phyloP scores from a whole-genome alignment of 371 early-diverging fungal species.

The Actinomortierella wolfii region DNA sequence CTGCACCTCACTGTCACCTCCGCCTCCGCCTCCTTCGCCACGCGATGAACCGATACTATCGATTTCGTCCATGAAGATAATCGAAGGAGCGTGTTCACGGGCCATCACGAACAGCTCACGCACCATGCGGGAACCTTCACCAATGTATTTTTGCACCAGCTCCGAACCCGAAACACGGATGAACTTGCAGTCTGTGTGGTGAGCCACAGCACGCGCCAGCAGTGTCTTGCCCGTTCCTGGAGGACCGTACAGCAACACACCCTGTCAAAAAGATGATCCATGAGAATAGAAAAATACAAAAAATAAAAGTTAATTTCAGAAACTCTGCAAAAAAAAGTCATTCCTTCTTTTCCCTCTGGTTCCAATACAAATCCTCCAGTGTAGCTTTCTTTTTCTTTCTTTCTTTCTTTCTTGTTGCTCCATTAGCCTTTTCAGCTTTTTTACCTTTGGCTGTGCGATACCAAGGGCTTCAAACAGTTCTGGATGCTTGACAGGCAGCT shows the following conservation, averaged over 20 bases:
- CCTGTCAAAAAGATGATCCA: slow-evolving; percentile 39
- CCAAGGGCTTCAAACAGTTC: slow-evolving; percentile 99
- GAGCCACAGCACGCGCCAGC: slow-evolving; percentile 99
- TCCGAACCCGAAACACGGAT: slow-evolving; percentile 99
- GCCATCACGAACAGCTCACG: slow-evolving; percentile 99
- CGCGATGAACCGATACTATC: slow-evolving; percentile 99
- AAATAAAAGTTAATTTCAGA: neutral
- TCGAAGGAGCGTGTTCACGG: slow-evolving; percentile 96
- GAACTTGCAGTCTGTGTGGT: slow-evolving; percentile 99
- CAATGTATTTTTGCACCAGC: slow-evolving; percentile 99
- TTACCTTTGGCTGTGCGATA: slow-evolving; percentile 99
- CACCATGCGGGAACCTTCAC: slow-evolving; percentile 99
- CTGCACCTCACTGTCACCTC: slow-evolving; percentile 98
- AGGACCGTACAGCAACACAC: slow-evolving; percentile 98
- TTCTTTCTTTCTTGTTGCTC: no score
- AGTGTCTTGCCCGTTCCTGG: slow-evolving; percentile 99
- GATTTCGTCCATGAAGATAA: slow-evolving; percentile 99
- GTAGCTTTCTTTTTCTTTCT: neutral
- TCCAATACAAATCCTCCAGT: neutral
- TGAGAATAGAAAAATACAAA: slow-evolving; percentile 1
- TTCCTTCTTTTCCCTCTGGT: neutral
- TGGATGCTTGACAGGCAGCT: slow-evolving; percentile 99
- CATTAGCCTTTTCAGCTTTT: neutral
- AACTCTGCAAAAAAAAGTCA: neutral
- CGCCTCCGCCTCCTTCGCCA: slow-evolving; percentile 83